These are phyloP conservation scores for Colletotrichum sp. DNA, from an alignment of 2,329 filamentous ascomycete genomes.

Conservation along the genomic window DNA sequence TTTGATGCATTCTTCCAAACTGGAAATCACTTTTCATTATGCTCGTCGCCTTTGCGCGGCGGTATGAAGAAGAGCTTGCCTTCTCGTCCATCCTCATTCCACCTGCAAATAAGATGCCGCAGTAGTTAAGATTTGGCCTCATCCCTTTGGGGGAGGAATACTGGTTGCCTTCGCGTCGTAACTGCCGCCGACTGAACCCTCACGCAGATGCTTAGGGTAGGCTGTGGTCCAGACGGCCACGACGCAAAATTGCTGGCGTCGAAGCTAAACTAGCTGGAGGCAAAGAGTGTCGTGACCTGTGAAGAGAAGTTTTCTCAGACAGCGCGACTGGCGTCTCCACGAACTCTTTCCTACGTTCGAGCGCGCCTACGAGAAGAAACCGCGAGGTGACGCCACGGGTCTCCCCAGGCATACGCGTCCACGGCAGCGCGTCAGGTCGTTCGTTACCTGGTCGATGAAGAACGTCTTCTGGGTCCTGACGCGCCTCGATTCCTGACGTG, in stretches of 20 bases:
- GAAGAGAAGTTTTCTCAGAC: background rate
- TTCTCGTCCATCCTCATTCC: background rate
- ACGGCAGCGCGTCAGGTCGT: background rate
- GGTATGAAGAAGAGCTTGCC: constrained; percentile 27
- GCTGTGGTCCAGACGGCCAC: rapidly evolving
- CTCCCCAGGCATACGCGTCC: background rate
- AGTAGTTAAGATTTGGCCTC: background rate
- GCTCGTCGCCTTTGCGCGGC: background rate
- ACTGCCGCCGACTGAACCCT: background rate
- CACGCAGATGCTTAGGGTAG: background rate
- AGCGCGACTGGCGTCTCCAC: background rate
- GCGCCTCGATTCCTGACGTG: background rate
- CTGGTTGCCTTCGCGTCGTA: too few relatives aligned
- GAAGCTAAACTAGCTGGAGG: background rate
- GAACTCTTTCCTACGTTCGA: background rate
- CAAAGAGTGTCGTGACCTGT: background rate
- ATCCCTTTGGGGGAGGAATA: background rate
- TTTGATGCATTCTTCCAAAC: constrained; percentile 20
- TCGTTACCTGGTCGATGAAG: background rate
- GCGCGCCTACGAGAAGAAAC: background rate
- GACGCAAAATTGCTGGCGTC: background rate
- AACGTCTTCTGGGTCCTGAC: background rate
- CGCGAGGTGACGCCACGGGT: background rate
- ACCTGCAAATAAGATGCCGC: too few relatives aligned
- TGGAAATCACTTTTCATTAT: constrained; percentile 25